phyloP scores from a whole-genome alignment of 768 basidiomycete species.

The Rossbeevera mucosa region DNA sequence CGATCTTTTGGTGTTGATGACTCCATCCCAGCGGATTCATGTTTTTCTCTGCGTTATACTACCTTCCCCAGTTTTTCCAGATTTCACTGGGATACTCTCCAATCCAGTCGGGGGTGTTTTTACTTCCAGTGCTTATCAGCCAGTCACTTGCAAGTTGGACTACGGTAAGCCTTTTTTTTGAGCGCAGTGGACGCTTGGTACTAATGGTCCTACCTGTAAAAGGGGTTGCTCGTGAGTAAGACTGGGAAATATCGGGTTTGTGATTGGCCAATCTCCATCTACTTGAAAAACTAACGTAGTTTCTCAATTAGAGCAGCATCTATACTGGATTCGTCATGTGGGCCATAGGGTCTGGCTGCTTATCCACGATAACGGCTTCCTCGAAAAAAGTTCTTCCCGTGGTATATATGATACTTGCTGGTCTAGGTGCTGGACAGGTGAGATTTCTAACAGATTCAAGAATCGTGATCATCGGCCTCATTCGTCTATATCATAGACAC shows the following conservation, averaged over 20 bases:
- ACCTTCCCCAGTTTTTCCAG: slow-evolving; percentile 75
- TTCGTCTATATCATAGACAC: slow-evolving; percentile 33
- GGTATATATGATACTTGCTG: slow-evolving; percentile 56
- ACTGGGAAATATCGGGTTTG: slow-evolving; percentile 60
- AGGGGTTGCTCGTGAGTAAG: slow-evolving; percentile 59
- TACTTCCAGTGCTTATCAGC: slow-evolving; percentile 64
- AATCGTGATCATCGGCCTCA: background rate
- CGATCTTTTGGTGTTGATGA: slow-evolving; percentile 1
- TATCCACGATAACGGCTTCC: slow-evolving; percentile 55
- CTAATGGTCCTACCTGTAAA: background rate
- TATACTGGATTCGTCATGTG: slow-evolving; percentile 62
- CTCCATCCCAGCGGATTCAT: slow-evolving; percentile 44
- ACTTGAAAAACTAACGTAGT: background rate
- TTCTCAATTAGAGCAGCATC: slow-evolving; percentile 25
- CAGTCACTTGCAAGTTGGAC: slow-evolving; percentile 58
- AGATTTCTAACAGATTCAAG: slow-evolving; percentile 12
- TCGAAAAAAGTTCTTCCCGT: slow-evolving; percentile 50
- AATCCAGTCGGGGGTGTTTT: slow-evolving; percentile 57
- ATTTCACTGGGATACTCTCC: slow-evolving; percentile 64
- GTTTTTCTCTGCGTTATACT: slow-evolving; percentile 62
- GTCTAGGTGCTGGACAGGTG: slow-evolving; percentile 57
- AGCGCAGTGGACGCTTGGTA: background rate
- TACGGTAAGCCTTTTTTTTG: slow-evolving; percentile 35
- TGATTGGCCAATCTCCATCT: background rate
- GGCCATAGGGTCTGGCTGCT: slow-evolving; percentile 64